Conservation (phyloP, 306 rosid genomes). For the Alnus glutinosa region DNA sequence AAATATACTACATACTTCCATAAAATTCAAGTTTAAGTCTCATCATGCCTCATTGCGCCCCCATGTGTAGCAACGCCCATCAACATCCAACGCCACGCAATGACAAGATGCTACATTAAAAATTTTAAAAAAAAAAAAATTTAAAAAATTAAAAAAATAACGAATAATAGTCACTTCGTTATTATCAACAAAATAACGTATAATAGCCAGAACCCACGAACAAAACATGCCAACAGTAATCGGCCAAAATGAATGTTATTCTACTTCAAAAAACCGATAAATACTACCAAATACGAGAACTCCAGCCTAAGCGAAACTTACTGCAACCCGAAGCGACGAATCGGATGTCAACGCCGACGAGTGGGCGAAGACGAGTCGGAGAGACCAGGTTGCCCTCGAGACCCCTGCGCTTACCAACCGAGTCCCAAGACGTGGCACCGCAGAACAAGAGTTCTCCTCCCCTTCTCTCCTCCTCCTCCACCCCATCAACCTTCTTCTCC, state of each 20-base stretch:
- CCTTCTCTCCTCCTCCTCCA: slow-evolving; percentile 32
- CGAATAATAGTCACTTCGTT: background rate
- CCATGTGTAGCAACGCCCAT: slow-evolving; percentile 98
- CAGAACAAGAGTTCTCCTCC: slow-evolving; percentile 92
- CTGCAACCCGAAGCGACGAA: slow-evolving; percentile 83
- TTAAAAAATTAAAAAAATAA: slow-evolving; percentile 4
- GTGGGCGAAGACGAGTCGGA: slow-evolving; percentile 91
- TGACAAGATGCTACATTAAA: slow-evolving; percentile 81
- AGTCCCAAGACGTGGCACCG: slow-evolving; percentile 90
- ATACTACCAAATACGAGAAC: background rate
- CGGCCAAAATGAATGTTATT: background rate
- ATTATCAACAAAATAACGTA: background rate
- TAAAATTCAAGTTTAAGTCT: slow-evolving; percentile 17
- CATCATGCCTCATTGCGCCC: slow-evolving; percentile 88
- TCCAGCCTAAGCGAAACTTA: slow-evolving; percentile 25
- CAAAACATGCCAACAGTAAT: background rate
- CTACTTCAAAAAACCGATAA: background rate
- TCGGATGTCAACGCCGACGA: slow-evolving; percentile 70
- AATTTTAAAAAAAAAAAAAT: background rate
- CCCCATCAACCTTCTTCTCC: slow-evolving; percentile 61
- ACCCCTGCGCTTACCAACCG: slow-evolving; percentile 77
- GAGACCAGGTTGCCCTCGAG: slow-evolving; percentile 75
- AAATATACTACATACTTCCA: background rate
- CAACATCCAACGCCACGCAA: slow-evolving; percentile 93
- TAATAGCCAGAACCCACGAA: too few species aligned